phyloP scores from a whole-genome alignment of 371 early-diverging fungal genomes.

The Mucor mucedo region DNA sequence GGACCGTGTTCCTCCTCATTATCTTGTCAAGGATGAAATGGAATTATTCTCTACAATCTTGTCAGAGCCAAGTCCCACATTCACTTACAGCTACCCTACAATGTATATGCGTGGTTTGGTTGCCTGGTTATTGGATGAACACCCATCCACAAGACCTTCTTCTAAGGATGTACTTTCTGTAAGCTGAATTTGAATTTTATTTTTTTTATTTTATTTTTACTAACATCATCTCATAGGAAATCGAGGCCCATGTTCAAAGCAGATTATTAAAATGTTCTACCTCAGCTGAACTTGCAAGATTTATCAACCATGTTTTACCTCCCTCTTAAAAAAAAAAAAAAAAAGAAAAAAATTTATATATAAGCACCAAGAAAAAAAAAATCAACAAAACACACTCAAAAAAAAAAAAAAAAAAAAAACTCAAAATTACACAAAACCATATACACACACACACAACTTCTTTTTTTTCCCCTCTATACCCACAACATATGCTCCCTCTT shows the following conservation, averaged over 20 bases:
- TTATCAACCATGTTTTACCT: constrained; percentile 37
- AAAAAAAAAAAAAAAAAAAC: background rate
- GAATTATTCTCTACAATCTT: constrained; percentile 52
- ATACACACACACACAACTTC: constrained; percentile 2
- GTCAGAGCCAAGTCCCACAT: constrained; percentile 51
- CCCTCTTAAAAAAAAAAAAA: constrained; percentile 14
- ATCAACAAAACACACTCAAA: background rate
- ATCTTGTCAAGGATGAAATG: constrained; percentile 53
- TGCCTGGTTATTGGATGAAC: constrained; percentile 56
- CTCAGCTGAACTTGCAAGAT: constrained; percentile 33
- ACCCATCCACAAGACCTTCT: constrained; percentile 44
- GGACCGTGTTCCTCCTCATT: constrained; percentile 60
- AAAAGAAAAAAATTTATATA: background rate
- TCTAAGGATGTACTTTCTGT: constrained; percentile 50
- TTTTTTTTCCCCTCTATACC: constrained; percentile 1
- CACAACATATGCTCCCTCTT: constrained; percentile 4
- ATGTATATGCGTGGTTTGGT: constrained; percentile 61
- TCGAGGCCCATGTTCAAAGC: constrained; percentile 40
- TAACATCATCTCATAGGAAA: constrained; percentile 26
- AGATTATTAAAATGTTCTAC: constrained; percentile 32
- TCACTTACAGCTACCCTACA: constrained; percentile 54
- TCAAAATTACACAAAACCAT: background rate
- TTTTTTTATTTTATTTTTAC: background rate
- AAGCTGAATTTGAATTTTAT: constrained; percentile 10
- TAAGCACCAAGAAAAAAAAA: background rate